These are phyloP conservation scores for Trichocladium uniseriatum DNA, from an alignment of 495 filamentous ascomycete genomes.

Conservation along the genomic window DNA sequence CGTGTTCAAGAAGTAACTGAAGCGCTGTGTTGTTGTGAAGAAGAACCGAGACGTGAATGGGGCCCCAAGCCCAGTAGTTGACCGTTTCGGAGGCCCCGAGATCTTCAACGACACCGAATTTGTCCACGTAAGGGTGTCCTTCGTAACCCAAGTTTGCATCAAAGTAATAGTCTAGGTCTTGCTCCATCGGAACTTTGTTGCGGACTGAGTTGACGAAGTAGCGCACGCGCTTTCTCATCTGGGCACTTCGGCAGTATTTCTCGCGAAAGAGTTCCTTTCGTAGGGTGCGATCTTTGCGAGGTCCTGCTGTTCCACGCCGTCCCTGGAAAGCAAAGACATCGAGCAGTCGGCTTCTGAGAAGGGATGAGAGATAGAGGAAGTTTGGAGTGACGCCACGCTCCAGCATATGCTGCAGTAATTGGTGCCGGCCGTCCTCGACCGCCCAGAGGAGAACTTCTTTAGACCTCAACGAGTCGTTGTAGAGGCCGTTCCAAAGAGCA, in stretches of 20 bases:
- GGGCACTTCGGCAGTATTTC: neutral
- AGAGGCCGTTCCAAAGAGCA: neutral
- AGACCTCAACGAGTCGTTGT: neutral
- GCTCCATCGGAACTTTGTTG: neutral
- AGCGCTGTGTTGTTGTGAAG: neutral
- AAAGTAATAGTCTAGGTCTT: neutral
- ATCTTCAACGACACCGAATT: neutral
- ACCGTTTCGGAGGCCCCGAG: neutral
- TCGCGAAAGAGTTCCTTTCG: neutral
- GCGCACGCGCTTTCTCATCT: neutral
- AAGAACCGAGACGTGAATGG: neutral
- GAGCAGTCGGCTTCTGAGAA: neutral
- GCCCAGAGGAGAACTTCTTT: constrained; percentile 1
- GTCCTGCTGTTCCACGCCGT: neutral
- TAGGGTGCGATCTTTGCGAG: neutral
- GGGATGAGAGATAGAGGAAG: neutral
- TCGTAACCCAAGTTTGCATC: neutral
- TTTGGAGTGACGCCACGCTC: neutral
- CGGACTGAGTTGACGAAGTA: neutral
- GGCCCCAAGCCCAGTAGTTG: neutral
- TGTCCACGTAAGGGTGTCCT: too few species aligned
- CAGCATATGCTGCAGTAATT: neutral
- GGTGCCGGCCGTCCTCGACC: neutral
- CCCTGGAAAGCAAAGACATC: neutral
- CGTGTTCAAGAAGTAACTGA: neutral